Base-by-base conservation (phyloP, 768 basidiomycete genomes). In the Pleurotus platypus region DNA sequence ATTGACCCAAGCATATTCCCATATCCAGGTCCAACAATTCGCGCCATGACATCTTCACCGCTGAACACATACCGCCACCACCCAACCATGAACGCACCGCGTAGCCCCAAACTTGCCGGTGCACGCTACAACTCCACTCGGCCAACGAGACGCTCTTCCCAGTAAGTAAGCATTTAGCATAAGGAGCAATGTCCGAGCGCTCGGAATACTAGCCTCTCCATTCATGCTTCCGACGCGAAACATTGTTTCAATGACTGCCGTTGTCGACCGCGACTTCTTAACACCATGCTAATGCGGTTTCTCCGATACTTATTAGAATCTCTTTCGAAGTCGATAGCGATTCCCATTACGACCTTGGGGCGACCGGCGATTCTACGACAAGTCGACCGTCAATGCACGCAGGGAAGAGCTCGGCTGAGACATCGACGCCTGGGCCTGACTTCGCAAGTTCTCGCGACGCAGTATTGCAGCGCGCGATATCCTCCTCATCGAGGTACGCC, bases 21-120 rank as follows among this genome's bases (percentile, higher is more conserved):
- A 54, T 54, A 54, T 54, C 38, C 39, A 54, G 51, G 51, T 42
- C 42, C 51, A 54, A 38, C 30, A 35, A 54, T 39, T 51, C 30
- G 30, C 35, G 49, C 49, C 51, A 54, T 54, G 39, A 54, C 51
- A 54, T 42, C 49, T 51, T 51, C 51, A 37, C 51, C 51, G 22
- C 11, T 54, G 9, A 15, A 39, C 20, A 45, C 42, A 45, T 7
- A 54, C 51, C 39, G 20, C 39, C 37, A 54, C 51, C 13, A 22
- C 13, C 39, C 51, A 26, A 16, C 51, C 11, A 54, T 54, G 51
- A 12, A 54, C 38, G 39, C 37, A 22, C 38, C 39, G 27, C 16
- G 39, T 11, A 35, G 35, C 18, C 15, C 22, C 39, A 54, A 54
- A 38, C 22, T 37, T 5, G 9, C 15, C 30, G 30, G 30, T 35